These are phyloP conservation scores for Nicotiana obtusifolia DNA, from an alignment of 257 asterid genomes.

Conservation along the genomic window DNA sequence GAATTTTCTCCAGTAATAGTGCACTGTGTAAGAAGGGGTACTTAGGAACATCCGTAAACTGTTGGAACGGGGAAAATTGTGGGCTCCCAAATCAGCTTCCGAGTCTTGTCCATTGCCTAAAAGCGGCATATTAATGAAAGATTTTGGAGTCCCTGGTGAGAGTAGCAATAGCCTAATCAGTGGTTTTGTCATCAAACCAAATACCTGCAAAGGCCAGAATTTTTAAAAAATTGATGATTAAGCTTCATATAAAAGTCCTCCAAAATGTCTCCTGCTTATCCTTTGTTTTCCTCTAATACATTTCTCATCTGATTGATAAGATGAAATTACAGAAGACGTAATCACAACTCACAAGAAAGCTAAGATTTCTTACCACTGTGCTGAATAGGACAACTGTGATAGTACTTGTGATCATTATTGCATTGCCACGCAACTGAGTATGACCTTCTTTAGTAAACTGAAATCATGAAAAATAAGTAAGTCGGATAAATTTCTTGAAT, in stretches of 20 bases:
- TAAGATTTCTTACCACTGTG: constrained; percentile 63
- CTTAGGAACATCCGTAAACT: constrained; percentile 66
- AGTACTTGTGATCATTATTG: constrained; percentile 90
- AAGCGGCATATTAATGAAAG: constrained; percentile 51
- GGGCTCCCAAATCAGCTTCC: constrained; percentile 32
- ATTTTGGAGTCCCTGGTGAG: constrained; percentile 44
- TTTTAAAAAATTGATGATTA: neutral
- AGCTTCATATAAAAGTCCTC: no score
- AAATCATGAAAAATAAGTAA: neutral
- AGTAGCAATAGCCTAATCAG: constrained; percentile 54
- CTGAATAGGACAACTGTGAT: constrained; percentile 90
- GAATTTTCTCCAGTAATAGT: constrained; percentile 86
- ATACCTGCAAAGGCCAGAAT: constrained; percentile 43
- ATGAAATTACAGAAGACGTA: no score
- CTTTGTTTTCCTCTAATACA: no score
- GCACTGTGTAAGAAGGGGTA: constrained; percentile 73
- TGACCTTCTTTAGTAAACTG: constrained; percentile 76
- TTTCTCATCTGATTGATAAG: no score
- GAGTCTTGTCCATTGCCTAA: constrained; percentile 34
- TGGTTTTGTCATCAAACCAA: constrained; percentile 87
- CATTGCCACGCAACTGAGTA: constrained; percentile 58
- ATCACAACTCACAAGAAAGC: neutral
- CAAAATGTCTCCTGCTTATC: no score
- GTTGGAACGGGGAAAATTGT: constrained; percentile 45
- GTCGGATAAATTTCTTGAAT: neutral